Conservation (phyloP, 768 basidiomycete species). For the Rhizopogon vinicolor region DNA sequence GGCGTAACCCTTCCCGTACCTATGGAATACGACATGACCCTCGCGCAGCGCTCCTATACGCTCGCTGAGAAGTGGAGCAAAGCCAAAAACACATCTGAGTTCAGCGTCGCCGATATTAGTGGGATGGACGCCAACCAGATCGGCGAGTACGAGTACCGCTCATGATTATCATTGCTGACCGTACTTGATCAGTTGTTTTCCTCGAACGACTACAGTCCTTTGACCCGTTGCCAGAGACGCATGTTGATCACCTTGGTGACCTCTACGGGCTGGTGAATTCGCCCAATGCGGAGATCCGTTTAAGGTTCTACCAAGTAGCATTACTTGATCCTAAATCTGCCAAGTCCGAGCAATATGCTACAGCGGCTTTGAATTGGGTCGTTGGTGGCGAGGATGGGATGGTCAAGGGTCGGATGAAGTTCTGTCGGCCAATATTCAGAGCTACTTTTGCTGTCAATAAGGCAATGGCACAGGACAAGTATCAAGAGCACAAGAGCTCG, state of each 20-base stretch:
- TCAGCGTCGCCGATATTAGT: conserved; percentile 56
- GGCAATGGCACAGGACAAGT: conserved; percentile 47
- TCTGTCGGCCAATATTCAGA: conserved; percentile 67
- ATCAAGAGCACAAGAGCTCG: conserved; percentile 37
- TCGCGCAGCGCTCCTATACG: conserved; percentile 64
- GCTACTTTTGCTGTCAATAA: conserved; percentile 49
- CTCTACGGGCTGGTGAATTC: conserved; percentile 44
- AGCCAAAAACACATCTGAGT: conserved; percentile 39
- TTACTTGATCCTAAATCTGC: conserved; percentile 43
- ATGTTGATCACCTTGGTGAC: conserved; percentile 55
- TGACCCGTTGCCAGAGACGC: conserved; percentile 50
- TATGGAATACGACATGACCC: conserved; percentile 68
- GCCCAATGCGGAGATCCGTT: conserved; percentile 70
- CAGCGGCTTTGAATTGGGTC: conserved; percentile 61
- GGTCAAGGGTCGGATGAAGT: conserved; percentile 82
- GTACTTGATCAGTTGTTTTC: conserved; percentile 59
- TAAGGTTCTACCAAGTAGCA: conserved; percentile 74
- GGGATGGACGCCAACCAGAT: conserved; percentile 74
- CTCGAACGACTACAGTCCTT: conserved; percentile 73
- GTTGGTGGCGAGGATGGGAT: conserved; percentile 52
- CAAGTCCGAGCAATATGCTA: conserved; percentile 48
- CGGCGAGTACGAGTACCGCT: conserved; percentile 34
- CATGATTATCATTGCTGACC: neutral
- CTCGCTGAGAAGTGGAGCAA: conserved; percentile 74
- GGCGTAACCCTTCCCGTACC: conserved; percentile 69